Evolutionary conservation across 805 yeast genomes (phyloP), one percentile per base, ranked within the genome.

Genomic region (Soucietia sequanensis): DNA sequence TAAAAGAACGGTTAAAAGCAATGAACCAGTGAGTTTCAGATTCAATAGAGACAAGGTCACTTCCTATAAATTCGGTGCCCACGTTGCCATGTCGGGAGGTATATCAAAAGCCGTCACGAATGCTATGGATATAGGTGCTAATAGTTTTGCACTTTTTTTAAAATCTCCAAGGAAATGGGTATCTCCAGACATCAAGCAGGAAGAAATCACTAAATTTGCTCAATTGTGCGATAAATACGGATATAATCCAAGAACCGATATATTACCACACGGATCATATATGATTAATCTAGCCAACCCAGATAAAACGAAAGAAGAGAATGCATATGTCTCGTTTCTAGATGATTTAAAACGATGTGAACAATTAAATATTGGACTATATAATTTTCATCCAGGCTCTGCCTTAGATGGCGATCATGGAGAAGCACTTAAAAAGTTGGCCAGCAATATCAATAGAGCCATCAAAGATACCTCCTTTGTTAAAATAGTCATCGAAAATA

Each of bases 371-470:
- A 81, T 93, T 41, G 96, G 96, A 0, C 65, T 81, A 11, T 93
- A 91, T 62, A 93, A 93, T 55, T 78, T 93, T 56, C 99, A 93
- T 54, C 95, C 95, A 0, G 99, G 99, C 0, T 88, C 96, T 1
- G 76, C 90, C 23, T 63, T 91, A 25, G 83, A 83, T 17, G 62
- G 73, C 1, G 86, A 84, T 52, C 85, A 82, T 50, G 53, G 59
- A 4, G 75, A 67, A 13, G 88, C 95, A 1, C 60, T 90, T 24
- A 62, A 61, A 34, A 76, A 80, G 38, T 65, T 93, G 44, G 98
- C 98, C 0, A 68, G 70, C 16, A 83, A 84, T 46, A 81, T 93
- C 43, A 91, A 93, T 57, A 70, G 63, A 30, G 97, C 95, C 4
- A 81, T 85, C 31, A 60, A 61, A 17, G 79, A 78, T 37, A 93